phyloP scores from a whole-genome alignment of 768 basidiomycete species.

The Leucosporidium yakuticum region DNA sequence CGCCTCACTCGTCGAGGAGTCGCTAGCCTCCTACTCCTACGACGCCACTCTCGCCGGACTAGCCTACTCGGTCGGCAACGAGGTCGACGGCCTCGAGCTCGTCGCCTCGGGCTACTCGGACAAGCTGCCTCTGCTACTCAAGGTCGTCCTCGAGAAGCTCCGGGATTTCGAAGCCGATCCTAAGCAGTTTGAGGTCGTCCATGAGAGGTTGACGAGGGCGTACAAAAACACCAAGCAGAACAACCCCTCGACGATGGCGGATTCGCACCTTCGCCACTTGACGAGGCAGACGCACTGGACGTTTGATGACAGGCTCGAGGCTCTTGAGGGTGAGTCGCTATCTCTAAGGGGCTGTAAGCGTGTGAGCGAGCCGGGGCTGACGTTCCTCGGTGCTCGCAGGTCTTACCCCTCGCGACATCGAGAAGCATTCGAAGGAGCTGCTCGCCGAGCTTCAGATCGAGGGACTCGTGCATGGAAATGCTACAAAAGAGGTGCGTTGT shows the following conservation, averaged over 20 bases:
- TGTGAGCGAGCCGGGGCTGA: neutral
- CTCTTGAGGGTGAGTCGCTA: slow-evolving; percentile 59
- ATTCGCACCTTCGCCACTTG: slow-evolving; percentile 67
- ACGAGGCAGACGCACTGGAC: slow-evolving; percentile 70
- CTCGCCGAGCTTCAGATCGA: slow-evolving; percentile 62
- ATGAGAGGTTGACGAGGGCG: slow-evolving; percentile 71
- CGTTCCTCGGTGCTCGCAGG: neutral
- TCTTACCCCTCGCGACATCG: slow-evolving; percentile 63
- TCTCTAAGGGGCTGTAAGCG: neutral
- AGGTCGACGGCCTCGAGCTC: slow-evolving; percentile 61
- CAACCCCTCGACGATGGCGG: slow-evolving; percentile 71
- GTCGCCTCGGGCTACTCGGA: slow-evolving; percentile 81
- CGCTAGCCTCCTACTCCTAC: slow-evolving; percentile 81
- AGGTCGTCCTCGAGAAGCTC: slow-evolving; percentile 64
- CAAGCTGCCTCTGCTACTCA: slow-evolving; percentile 66
- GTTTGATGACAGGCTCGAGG: slow-evolving; percentile 68
- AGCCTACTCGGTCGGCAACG: slow-evolving; percentile 56
- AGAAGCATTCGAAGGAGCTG: slow-evolving; percentile 56
- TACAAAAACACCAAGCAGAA: slow-evolving; percentile 82
- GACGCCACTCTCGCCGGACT: slow-evolving; percentile 87
- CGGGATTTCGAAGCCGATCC: slow-evolving; percentile 58
- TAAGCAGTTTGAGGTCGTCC: slow-evolving; percentile 69
- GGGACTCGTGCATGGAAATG: slow-evolving; percentile 74
- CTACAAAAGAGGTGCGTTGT: slow-evolving; percentile 59
- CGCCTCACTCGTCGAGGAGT: slow-evolving; percentile 76